These are phyloP conservation scores for Diaporthe vexans DNA, from an alignment of 2,329 filamentous ascomycete genomes.

Conservation along the genomic window DNA sequence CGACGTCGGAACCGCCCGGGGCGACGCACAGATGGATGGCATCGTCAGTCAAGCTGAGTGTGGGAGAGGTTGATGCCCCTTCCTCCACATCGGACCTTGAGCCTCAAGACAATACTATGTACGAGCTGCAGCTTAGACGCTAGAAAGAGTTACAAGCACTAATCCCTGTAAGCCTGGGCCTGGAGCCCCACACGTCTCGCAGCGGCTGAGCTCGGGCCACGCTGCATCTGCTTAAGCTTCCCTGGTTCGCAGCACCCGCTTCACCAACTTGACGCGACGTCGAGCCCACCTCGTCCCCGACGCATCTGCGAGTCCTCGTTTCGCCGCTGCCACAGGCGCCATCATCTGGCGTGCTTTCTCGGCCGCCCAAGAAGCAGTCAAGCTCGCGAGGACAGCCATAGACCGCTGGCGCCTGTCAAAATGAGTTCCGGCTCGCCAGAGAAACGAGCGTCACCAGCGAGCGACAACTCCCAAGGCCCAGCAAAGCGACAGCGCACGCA, in stretches of 20 bases:
- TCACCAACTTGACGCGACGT: constrained; percentile 4
- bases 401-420: neutral
- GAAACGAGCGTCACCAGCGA: constrained; percentile 54
- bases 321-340: neutral
- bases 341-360: neutral
- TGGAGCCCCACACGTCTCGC: neutral
- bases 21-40: neutral
- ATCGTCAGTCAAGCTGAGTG: neutral
- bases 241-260: neutral
- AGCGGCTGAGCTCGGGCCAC: constrained; percentile 36
- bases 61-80: neutral
- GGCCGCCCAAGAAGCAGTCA: neutral
- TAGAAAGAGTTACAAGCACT: constrained; percentile 5
- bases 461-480: constrained; percentile 46
- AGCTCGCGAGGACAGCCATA: neutral
- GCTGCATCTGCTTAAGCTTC: constrained; percentile 10
- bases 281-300: constrained; percentile 5
- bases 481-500: constrained; percentile 51
- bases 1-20: neutral
- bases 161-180: neutral
- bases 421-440: constrained; percentile 35
- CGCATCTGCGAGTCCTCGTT: neutral
- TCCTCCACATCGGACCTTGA: constrained; percentile 11
- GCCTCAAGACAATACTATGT: constrained; percentile 31
- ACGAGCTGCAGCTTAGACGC: constrained; percentile 14